These are phyloP conservation scores for Filosporella fistucella DNA, from an alignment of 495 filamentous ascomycete genomes.

Conservation along the genomic window DNA sequence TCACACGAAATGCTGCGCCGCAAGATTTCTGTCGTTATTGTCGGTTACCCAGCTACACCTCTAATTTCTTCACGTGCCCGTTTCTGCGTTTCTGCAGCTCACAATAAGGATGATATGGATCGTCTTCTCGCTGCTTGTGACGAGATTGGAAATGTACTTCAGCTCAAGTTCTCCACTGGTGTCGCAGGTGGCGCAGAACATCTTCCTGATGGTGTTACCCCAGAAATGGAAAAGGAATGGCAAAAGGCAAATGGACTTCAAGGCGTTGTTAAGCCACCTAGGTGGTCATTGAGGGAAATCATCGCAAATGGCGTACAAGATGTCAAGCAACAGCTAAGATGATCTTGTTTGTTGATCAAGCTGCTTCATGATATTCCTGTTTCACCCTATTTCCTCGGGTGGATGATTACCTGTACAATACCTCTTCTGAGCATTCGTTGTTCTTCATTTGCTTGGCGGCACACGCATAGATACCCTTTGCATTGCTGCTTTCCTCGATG, in stretches of 20 bases:
- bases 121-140: slow-evolving; percentile 86
- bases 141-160: slow-evolving; percentile 84
- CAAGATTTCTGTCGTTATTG: slow-evolving; percentile 97
- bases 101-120: slow-evolving; percentile 97
- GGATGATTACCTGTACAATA: slow-evolving; percentile 5
- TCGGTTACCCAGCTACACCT: slow-evolving; percentile 97
- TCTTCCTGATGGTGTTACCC: slow-evolving; percentile 59
- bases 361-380: not conserved
- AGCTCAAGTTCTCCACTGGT: slow-evolving; percentile 93
- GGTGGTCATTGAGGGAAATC: slow-evolving; percentile 80
- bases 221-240: slow-evolving; percentile 69
- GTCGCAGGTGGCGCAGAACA: slow-evolving; percentile 83
- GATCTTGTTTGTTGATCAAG: slow-evolving; percentile 18
- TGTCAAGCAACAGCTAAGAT: slow-evolving; percentile 66
- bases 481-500: not conserved
- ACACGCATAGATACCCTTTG: slow-evolving; percentile 13
- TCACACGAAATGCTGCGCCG: slow-evolving; percentile 96
- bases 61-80: slow-evolving; percentile 89
- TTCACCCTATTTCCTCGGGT: not conserved
- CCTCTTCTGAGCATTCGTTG: not conserved
- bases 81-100: slow-evolving; percentile 92
- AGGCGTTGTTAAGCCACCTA: slow-evolving; percentile 56
- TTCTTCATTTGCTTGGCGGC: not conserved
- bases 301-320: slow-evolving; percentile 75
- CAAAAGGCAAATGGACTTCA: slow-evolving; percentile 51